Evolutionary conservation across 2,329 filamentous ascomycete species (phyloP).

Genomic region (Trichoderma atrobrunneum): DNA sequence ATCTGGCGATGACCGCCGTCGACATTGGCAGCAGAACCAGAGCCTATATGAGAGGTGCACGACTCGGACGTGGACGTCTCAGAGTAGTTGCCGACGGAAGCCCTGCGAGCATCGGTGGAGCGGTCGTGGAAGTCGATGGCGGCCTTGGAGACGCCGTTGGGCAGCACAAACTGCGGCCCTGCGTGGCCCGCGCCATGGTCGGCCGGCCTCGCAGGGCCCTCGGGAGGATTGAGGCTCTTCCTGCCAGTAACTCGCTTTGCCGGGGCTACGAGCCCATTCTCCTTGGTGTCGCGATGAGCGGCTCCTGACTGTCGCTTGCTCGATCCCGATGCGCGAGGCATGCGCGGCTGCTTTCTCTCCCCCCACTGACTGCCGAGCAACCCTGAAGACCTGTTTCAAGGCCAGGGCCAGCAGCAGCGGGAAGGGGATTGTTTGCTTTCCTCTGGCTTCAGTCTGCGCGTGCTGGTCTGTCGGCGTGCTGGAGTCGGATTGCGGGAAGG

Average conservation of each 20-base stretch:
- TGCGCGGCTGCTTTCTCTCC: conserved; percentile 43
- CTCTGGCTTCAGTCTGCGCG: conserved; percentile 13
- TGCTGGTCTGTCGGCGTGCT: background rate
- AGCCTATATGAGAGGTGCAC: conserved; percentile 39
- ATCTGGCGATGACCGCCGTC: conserved; percentile 61
- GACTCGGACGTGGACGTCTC: conserved; percentile 55
- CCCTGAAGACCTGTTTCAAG: conserved; percentile 35
- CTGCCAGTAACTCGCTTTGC: conserved; percentile 39
- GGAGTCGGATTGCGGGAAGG: background rate
- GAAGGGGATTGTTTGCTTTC: conserved; percentile 13
- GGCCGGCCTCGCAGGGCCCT: conserved; percentile 37
- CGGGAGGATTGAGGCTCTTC: conserved; percentile 48
- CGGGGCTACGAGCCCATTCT: conserved; percentile 77
- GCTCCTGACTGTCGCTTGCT: conserved; percentile 60
- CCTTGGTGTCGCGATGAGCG: conserved; percentile 69
- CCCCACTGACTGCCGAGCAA: conserved; percentile 35
- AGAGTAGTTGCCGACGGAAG: conserved; percentile 52
- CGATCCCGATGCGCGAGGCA: conserved; percentile 59
- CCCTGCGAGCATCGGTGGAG: conserved; percentile 44
- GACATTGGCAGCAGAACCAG: conserved; percentile 29
- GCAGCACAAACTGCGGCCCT: conserved; percentile 30
- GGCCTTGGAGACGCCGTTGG: conserved; percentile 37
- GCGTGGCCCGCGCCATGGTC: conserved; percentile 33
- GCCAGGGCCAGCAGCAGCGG: conserved; percentile 37
- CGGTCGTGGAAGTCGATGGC: conserved; percentile 36